phyloP scores from a whole-genome alignment of 495 filamentous ascomycete genomes.

The Usnea hakonensis region DNA sequence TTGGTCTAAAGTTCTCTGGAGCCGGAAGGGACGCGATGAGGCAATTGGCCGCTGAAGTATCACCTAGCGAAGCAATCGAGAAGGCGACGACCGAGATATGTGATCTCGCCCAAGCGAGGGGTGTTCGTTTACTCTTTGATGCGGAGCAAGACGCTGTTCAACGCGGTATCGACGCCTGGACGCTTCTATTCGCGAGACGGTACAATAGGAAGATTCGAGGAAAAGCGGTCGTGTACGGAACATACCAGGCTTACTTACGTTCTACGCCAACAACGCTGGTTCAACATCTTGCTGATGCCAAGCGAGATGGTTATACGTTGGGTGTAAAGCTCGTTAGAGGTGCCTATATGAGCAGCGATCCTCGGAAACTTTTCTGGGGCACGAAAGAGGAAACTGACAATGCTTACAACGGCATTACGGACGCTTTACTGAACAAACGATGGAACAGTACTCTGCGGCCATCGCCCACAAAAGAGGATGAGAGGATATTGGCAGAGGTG shows the following conservation, averaged over 20 bases:
- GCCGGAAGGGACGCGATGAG: constrained; percentile 70
- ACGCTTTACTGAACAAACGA: constrained; percentile 47
- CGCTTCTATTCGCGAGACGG: constrained; percentile 68
- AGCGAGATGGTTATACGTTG: constrained; percentile 62
- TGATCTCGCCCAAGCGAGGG: constrained; percentile 59
- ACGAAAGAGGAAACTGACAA: constrained; percentile 75
- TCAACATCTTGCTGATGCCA: constrained; percentile 57
- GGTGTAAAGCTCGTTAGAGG: constrained; percentile 91
- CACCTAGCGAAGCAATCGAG: constrained; percentile 55
- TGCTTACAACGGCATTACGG: constrained; percentile 55
- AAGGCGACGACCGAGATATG: constrained; percentile 69
- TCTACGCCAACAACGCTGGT: constrained; percentile 57
- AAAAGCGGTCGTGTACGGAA: constrained; percentile 61
- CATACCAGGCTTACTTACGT: constrained; percentile 81
- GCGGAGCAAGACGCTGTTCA: constrained; percentile 82
- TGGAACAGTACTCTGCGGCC: constrained; percentile 47
- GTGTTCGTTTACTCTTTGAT: constrained; percentile 75
- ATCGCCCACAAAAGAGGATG: constrained; percentile 25
- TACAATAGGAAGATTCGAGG: constrained; percentile 54
- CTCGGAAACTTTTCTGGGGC: constrained; percentile 66
- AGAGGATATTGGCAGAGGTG: constrained; percentile 49
- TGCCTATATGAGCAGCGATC: constrained; percentile 78
- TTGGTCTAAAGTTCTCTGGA: constrained; percentile 90
- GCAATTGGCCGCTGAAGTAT: constrained; percentile 48
- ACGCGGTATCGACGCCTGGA: constrained; percentile 79